phyloP scores from a whole-genome alignment of 768 basidiomycete genomes.

The Butyriboletus loyo region DNA sequence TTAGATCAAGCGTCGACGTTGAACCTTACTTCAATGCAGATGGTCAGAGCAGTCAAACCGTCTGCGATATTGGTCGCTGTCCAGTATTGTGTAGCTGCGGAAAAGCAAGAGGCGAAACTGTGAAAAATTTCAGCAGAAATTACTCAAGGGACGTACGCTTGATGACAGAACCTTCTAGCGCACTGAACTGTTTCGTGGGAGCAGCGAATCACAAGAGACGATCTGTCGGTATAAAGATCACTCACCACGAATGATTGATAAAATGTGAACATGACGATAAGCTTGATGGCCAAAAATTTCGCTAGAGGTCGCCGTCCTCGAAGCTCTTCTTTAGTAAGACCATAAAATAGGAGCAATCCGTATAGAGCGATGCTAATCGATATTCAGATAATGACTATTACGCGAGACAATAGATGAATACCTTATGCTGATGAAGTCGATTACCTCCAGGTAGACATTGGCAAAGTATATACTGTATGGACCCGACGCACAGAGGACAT shows the following conservation, averaged over 20 bases:
- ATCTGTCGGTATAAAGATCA: not conserved
- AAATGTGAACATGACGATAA: slow-evolving; percentile 85
- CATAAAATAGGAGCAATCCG: slow-evolving; percentile 81
- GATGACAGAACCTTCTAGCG: slow-evolving; percentile 68
- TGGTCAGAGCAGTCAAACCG: slow-evolving; percentile 77
- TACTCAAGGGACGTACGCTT: slow-evolving; percentile 40
- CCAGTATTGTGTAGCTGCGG: slow-evolving; percentile 73
- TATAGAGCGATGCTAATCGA: slow-evolving; percentile 71
- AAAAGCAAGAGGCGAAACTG: not conserved
- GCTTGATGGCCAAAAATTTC: slow-evolving; percentile 85
- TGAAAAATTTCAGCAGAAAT: not conserved
- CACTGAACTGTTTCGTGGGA: slow-evolving; percentile 48
- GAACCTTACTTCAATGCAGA: slow-evolving; percentile 70
- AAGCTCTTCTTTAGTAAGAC: slow-evolving; percentile 78
- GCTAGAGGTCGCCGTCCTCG: slow-evolving; percentile 69
- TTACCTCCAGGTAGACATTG: slow-evolving; percentile 61
- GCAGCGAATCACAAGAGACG: not conserved
- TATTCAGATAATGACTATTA: not conserved
- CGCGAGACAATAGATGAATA: slow-evolving; percentile 26
- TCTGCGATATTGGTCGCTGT: slow-evolving; percentile 80
- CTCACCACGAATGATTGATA: slow-evolving; percentile 78
- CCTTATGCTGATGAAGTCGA: slow-evolving; percentile 85
- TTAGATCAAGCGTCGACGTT: not conserved
- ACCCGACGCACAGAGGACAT: slow-evolving; percentile 66
- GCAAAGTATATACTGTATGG: slow-evolving; percentile 62